phyloP scores from a whole-genome alignment of 1,284 basidiomycete genomes.

The Phlebopus sp. region DNA sequence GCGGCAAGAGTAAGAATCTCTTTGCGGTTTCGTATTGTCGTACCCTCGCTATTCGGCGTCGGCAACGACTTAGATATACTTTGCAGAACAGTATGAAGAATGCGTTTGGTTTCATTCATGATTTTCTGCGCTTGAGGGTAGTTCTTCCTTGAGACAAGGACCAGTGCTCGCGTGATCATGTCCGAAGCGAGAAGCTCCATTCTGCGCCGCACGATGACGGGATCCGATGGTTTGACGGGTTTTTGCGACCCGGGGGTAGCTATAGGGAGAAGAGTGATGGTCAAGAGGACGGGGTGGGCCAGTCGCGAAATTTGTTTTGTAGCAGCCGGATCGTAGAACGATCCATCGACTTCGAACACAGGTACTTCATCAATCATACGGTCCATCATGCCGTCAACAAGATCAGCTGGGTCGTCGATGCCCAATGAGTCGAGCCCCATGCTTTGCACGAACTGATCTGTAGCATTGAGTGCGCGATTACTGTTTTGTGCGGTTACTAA shows the following conservation, averaged over 20 bases:
- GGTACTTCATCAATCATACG: constrained; percentile 92
- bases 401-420: constrained; percentile 68
- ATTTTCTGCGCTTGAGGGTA: constrained; percentile 84
- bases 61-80: constrained; percentile 72
- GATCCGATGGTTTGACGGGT: constrained; percentile 63
- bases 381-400: constrained; percentile 84
- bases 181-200: constrained; percentile 93
- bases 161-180: constrained; percentile 91
- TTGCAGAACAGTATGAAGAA: constrained; percentile 80
- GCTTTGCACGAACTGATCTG: constrained; percentile 77
- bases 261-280: constrained; percentile 78
- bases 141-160: constrained; percentile 86
- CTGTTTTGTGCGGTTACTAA: constrained; percentile 19
- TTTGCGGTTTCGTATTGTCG: constrained; percentile 62
- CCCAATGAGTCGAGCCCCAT: constrained; percentile 74
- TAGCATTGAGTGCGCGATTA: constrained; percentile 56
- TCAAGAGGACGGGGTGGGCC: constrained; percentile 84
- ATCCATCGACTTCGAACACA: constrained; percentile 87
- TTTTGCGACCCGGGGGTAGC: constrained; percentile 39
- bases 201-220: constrained; percentile 83
- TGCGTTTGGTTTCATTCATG: constrained; percentile 84
- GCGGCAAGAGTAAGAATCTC: constrained; percentile 69
- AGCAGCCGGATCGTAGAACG: constrained; percentile 86
- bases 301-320: constrained; percentile 80
- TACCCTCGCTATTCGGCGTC: constrained; percentile 44